phyloP scores from a whole-genome alignment of 768 basidiomycete genomes.

The Porpolomopsis calyptriformis region DNA sequence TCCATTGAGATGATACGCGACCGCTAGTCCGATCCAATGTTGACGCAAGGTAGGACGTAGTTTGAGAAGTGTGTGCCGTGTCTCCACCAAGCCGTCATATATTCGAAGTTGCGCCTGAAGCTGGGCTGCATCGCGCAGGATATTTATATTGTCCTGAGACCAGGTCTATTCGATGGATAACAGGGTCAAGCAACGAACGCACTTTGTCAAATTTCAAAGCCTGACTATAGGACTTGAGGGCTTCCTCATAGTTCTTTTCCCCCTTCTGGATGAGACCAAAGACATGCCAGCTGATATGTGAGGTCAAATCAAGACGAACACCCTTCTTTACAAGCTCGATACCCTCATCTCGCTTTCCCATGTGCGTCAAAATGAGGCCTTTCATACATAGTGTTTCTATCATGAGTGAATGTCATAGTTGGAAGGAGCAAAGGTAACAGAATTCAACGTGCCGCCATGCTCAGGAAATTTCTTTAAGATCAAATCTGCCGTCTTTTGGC shows the following conservation, averaged over 20 bases:
- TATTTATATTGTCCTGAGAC: conserved; percentile 82
- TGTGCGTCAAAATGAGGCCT: conserved; percentile 74
- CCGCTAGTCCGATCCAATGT: conserved; percentile 83
- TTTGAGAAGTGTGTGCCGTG: conserved; percentile 69
- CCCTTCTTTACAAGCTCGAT: conserved; percentile 79
- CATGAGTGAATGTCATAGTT: conserved; percentile 5
- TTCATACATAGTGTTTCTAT: conserved; percentile 95
- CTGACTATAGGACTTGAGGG: conserved; percentile 84
- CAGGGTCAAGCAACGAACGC: conserved; percentile 14
- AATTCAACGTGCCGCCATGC: conserved; percentile 69
- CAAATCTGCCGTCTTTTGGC: conserved; percentile 80
- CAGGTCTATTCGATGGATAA: conserved; percentile 2
- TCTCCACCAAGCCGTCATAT: conserved; percentile 69
- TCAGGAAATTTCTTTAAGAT: conserved; percentile 94
- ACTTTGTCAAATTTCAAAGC: conserved; percentile 87
- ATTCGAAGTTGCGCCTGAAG: conserved; percentile 81
- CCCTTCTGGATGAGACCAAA: conserved; percentile 91
- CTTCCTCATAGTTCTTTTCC: conserved; percentile 91
- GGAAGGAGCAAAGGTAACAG: conserved; percentile 2
- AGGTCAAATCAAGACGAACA: conserved; percentile 66
- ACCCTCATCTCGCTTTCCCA: conserved; percentile 73
- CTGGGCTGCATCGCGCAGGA: conserved; percentile 81
- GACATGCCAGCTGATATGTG: conserved; percentile 98
- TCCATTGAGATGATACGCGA: conserved; percentile 80
- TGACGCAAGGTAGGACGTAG: conserved; percentile 74